Conservation (phyloP, 2,329 filamentous ascomycete genomes). For the Coniochaeta ligniaria region DNA sequence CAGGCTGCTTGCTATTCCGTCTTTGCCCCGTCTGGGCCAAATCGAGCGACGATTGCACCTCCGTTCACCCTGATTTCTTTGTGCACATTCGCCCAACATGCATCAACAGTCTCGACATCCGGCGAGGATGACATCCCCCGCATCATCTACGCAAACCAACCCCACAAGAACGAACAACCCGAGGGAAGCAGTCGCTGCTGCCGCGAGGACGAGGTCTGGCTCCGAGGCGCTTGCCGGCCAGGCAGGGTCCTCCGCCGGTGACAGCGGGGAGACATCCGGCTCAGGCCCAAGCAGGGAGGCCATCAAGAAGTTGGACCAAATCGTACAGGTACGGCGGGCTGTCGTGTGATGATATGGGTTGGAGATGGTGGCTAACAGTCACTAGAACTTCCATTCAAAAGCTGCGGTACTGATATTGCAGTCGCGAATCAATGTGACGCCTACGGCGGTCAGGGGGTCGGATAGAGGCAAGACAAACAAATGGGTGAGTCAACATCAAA, state of each 20-base stretch:
- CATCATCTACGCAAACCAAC: slow-evolving; percentile 64
- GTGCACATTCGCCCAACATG: slow-evolving; percentile 42
- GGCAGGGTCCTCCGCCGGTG: slow-evolving; percentile 38
- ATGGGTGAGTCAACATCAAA: slow-evolving; percentile 59
- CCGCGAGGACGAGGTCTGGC: slow-evolving; percentile 33
- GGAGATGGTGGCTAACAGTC: slow-evolving; percentile 2
- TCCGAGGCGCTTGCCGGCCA: slow-evolving; percentile 32
- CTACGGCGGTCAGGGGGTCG: slow-evolving; percentile 37
- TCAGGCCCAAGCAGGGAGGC: slow-evolving; percentile 54
- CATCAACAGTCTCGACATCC: slow-evolving; percentile 81
- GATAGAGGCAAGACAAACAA: slow-evolving; percentile 62
- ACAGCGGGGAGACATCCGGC: slow-evolving; percentile 30
- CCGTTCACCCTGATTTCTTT: background rate
- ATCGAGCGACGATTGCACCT: background rate
- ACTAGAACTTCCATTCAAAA: slow-evolving; percentile 86
- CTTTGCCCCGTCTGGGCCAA: background rate
- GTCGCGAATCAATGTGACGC: slow-evolving; percentile 66
- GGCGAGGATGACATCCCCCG: slow-evolving; percentile 65
- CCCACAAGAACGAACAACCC: slow-evolving; percentile 66
- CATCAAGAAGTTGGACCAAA: slow-evolving; percentile 79
- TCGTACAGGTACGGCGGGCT: slow-evolving; percentile 63
- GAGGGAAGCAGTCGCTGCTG: slow-evolving; percentile 48
- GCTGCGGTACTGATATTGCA: slow-evolving; percentile 77
- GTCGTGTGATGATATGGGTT: background rate
- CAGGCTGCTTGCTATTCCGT: background rate